Conservation (phyloP, 2,329 filamentous ascomycete species). For the Colletotrichum spaethianum region DNA sequence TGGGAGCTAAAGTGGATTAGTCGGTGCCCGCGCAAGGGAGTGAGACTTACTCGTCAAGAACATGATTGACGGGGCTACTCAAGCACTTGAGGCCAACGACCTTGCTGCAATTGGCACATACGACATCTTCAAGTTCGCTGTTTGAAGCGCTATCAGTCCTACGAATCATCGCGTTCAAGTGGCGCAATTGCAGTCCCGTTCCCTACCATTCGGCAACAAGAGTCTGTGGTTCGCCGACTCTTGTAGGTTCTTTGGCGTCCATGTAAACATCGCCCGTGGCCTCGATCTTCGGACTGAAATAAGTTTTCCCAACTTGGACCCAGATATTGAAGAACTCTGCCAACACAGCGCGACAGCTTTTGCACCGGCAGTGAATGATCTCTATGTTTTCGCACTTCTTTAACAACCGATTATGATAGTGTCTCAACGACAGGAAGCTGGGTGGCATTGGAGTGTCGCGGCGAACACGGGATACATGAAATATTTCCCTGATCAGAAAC, state of each 20-base stretch:
- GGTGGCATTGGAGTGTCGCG: background rate
- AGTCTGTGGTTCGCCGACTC: conserved; percentile 51
- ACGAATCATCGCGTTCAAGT: background rate
- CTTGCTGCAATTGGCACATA: conserved; percentile 50
- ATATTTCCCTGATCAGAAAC: background rate
- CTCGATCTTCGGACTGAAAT: conserved; percentile 54
- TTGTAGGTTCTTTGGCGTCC: conserved; percentile 44
- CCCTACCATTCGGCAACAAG: conserved; percentile 54
- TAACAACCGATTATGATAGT: too few relatives aligned
- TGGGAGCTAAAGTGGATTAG: conserved; percentile 51
- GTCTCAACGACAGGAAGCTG: background rate
- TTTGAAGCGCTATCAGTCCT: background rate
- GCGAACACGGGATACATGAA: background rate
- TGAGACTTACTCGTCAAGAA: conserved; percentile 53
- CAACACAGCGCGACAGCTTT: conserved; percentile 49
- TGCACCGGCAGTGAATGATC: conserved; percentile 53
- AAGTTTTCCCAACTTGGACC: conserved; percentile 57
- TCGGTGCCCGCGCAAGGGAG: background rate
- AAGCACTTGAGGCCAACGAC: conserved; percentile 54
- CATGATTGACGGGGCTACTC: conserved; percentile 53
- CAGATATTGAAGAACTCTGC: conserved; percentile 54
- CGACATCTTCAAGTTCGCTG: conserved; percentile 55
- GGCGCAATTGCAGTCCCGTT: background rate
- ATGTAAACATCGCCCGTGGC: conserved; percentile 45
- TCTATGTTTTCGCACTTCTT: conserved; percentile 50